Base-by-base conservation (phyloP, 495 filamentous ascomycete genomes). In the Xylaria palmicola region DNA sequence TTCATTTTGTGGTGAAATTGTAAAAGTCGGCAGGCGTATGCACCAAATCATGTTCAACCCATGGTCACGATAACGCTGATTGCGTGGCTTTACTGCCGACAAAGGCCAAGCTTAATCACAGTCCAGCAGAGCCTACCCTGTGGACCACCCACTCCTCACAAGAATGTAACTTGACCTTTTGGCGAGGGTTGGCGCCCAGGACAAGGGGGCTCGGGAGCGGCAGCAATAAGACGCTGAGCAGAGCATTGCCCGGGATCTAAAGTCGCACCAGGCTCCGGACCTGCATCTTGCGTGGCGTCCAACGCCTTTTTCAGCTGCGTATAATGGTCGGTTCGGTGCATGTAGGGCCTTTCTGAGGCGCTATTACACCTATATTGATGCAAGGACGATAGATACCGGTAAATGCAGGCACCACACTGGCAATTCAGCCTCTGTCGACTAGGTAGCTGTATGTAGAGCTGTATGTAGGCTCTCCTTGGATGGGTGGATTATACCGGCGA, bases 251-350 rank as follows among this genome's bases (percentile, higher is more conserved):
- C 29, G 37, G 30, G 49, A 37, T 37, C 32, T 9, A 20, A 26
- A 29, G 45, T 29, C 43, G 13, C 4, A 27, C 43, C 43, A 34
- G 36, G 32, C 20, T 37, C 50, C 39, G 34, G 50, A 53, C 50
- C 34, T 39, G 50, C 34, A 53, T 53, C 34, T 53, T 53, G 34
- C 50, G 34, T 53, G n/a, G 34, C 32, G 45, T 27, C 15, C 45
- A 30, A 30, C 34, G 20, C 19, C 27, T 19, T 49, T 26, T 39
- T 53, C 51, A 29, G 51, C 51, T 36, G 36, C 15, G 50, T 53
- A 40, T 29, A 54, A 7, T 41, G 22, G 27, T 40, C 17, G 24
- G 17, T 20, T 20, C 5, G 7, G 27, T 41, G 17, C 27, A 27
- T 1, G 29, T 54, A 5, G n/a, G 48, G n/a, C 24, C 6, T 51